These are phyloP conservation scores for Myotisia sp. DNA, from an alignment of 2,329 filamentous ascomycete genomes.

Conservation along the genomic window DNA sequence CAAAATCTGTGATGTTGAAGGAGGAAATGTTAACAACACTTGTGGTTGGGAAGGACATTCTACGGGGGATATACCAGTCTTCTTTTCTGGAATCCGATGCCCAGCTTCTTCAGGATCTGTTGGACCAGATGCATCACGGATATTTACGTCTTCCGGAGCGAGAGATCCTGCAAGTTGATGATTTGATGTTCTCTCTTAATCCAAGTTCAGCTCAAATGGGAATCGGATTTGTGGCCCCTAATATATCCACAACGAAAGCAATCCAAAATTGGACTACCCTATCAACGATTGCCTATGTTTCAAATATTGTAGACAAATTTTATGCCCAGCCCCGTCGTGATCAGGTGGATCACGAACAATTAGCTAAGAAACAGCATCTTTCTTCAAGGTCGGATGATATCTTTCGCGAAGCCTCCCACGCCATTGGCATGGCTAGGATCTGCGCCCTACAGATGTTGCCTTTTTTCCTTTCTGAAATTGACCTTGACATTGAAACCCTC, in stretches of 20 bases:
- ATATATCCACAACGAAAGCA: conserved; percentile 22
- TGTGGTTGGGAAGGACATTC: conserved; percentile 48
- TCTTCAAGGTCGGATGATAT: conserved; percentile 25
- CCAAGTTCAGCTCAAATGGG: conserved; percentile 21
- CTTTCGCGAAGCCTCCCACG: conserved; percentile 22
- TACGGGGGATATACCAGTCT: conserved; percentile 30
- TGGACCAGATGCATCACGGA: conserved; percentile 60
- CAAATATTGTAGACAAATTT: conserved; percentile 25
- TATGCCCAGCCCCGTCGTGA: conserved; percentile 6
- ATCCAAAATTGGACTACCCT: conserved; percentile 29
- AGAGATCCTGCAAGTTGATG: conserved; percentile 62
- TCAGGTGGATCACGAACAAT: conserved; percentile 10
- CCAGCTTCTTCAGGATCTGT: conserved; percentile 46
- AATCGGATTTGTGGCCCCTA: conserved; percentile 23
- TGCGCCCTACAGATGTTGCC: conserved; percentile 42
- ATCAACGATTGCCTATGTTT: conserved; percentile 26
- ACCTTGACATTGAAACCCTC: conserved; percentile 39
- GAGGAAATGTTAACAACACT: conserved; percentile 67
- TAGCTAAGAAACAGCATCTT: conserved; percentile 24
- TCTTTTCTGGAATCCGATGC: conserved; percentile 27
- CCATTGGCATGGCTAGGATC: conserved; percentile 28
- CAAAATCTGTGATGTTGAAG: conserved; percentile 51
- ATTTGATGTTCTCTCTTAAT: conserved; percentile 45
- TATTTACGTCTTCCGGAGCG: conserved; percentile 59
- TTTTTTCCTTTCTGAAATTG: conserved; percentile 35